These are phyloP conservation scores for Boletus reticulatus DNA, from an alignment of 768 basidiomycete species.

Conservation along the genomic window DNA sequence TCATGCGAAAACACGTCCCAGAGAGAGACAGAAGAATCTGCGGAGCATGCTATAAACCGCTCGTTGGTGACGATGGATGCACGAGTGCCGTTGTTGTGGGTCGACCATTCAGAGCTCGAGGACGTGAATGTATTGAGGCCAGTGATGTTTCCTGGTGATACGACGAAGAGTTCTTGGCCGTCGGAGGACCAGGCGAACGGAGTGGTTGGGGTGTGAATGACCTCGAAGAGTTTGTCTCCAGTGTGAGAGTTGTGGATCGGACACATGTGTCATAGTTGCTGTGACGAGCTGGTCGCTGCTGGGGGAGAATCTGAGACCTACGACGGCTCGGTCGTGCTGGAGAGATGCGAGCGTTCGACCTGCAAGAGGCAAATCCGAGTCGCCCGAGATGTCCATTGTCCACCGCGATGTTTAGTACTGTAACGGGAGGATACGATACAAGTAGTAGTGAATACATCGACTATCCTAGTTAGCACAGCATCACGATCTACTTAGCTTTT, in stretches of 20 bases:
- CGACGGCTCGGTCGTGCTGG: background rate
- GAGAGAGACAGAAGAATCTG: background rate
- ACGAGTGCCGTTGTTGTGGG: background rate
- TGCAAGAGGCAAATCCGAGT: background rate
- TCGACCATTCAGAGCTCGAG: background rate
- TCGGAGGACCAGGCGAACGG: background rate
- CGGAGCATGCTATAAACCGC: background rate
- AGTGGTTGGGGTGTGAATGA: background rate
- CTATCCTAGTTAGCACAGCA: too few species aligned
- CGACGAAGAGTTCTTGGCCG: background rate
- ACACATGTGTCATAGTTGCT: background rate
- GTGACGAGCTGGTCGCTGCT: background rate
- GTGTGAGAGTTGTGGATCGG: background rate
- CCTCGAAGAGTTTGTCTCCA: background rate
- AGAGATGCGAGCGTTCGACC: background rate
- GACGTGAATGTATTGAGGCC: background rate
- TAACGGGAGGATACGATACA: too few species aligned
- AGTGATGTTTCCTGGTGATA: background rate
- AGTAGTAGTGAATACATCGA: too few species aligned
- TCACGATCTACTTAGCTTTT: too few species aligned
- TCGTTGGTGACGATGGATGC: background rate
- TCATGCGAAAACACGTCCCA: background rate
- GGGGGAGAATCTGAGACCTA: background rate
- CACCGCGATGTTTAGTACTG: too few species aligned
- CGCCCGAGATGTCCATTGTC: background rate